Conservation (phyloP, 495 filamentous ascomycete species). For the Penicillium diatomitis region DNA sequence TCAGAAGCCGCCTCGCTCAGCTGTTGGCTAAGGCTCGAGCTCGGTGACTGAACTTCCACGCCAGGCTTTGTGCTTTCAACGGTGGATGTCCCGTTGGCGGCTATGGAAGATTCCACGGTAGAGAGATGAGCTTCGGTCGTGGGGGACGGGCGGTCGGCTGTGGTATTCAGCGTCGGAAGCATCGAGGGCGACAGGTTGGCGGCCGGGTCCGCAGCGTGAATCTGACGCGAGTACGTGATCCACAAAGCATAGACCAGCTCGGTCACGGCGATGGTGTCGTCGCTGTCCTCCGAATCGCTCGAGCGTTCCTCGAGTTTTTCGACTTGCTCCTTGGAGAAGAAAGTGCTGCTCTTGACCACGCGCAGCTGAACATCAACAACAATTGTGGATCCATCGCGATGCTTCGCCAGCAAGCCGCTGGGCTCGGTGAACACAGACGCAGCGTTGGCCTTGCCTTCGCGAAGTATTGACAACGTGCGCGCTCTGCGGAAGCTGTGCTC, state of each 20-base stretch:
- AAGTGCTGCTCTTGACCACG: constrained; percentile 77
- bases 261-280: constrained; percentile 41
- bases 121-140: background rate
- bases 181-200: constrained; percentile 35
- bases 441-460: constrained; percentile 65
- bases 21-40: constrained; percentile 63
- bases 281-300: constrained; percentile 28
- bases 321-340: constrained; percentile 33
- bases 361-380: constrained; percentile 93
- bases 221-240: constrained; percentile 91
- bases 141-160: constrained; percentile 2
- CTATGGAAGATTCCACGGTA: background rate
- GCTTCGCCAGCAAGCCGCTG: constrained; percentile 71
- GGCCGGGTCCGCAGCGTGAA: constrained; percentile 65
- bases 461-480: constrained; percentile 68
- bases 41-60: constrained; percentile 41
- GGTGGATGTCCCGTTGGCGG: background rate
- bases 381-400: constrained; percentile 83
- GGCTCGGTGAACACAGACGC: constrained; percentile 69
- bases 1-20: constrained; percentile 60
- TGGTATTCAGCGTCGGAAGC: constrained; percentile 12
- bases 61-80: constrained; percentile 9
- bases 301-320: constrained; percentile 24
- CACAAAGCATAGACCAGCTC: constrained; percentile 92
- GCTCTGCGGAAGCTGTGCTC: constrained; percentile 93